Evolutionary conservation across 202 grass and related monocot species (phyloP).

Genomic region (Carex sylvatica): DNA sequence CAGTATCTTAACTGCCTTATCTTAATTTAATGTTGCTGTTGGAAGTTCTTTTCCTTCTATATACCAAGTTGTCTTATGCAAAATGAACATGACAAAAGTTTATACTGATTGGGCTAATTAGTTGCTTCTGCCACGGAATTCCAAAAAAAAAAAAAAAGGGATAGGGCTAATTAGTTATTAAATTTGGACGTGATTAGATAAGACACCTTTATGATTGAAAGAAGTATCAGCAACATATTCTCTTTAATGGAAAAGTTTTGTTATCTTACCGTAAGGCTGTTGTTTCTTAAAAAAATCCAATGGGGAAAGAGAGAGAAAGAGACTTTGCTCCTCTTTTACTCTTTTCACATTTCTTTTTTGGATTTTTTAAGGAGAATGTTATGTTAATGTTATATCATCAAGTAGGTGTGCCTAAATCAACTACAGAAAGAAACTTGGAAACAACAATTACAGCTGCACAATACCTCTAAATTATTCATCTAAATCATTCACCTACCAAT

Average conservation of each 20-base stretch:
- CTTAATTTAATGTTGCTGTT: background rate
- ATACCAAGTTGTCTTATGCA: background rate
- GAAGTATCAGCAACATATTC: background rate
- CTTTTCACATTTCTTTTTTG: background rate
- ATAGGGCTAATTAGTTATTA: background rate
- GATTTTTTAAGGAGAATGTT: background rate
- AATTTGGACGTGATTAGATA: background rate
- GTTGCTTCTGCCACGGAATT: too few relatives aligned
- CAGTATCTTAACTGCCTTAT: background rate
- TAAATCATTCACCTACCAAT: background rate
- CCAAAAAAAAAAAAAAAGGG: too few relatives aligned
- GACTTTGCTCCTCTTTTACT: background rate
- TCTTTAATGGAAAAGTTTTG: background rate
- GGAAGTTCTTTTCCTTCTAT: background rate
- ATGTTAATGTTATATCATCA: background rate
- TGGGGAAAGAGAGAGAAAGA: background rate
- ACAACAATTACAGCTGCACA: too few relatives aligned
- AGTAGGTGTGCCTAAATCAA: conserved; percentile 10
- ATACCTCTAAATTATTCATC: background rate
- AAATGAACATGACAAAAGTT: background rate
- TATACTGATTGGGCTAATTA: background rate
- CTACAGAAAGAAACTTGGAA: background rate
- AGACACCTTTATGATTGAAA: background rate
- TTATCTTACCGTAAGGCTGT: background rate
- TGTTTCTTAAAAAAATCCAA: background rate